Percentiles rank a stretch among this genome's conserved stretches.
phyloP scores from a whole-genome alignment of 2,329 filamentous ascomycete genomes.

The Pyrenophora graminea region DNA sequence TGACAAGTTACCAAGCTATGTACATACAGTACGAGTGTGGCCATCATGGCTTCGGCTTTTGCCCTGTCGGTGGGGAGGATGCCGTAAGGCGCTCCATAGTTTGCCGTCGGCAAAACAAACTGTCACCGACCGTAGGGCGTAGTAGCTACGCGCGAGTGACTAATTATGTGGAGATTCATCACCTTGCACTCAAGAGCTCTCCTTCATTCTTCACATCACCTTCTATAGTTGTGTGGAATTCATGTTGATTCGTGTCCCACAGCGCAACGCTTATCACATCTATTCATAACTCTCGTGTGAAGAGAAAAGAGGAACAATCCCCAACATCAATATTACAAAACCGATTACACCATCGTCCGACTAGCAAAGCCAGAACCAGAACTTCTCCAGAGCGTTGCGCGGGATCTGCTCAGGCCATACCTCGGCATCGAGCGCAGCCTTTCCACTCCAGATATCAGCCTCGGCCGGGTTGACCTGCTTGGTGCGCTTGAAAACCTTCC shows the following conservation, averaged over 20 bases:
- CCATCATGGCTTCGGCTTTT: no score
- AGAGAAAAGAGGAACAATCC: no score
- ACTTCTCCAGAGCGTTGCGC: conserved; percentile 51
- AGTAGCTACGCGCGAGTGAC: no score
- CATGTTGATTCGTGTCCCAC: neutral
- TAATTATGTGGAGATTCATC: neutral
- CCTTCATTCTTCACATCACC: no score
- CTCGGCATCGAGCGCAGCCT: conserved; percentile 53
- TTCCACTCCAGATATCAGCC: conserved; percentile 54
- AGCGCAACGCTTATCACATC: neutral
- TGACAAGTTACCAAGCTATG: no score
- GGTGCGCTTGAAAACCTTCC: conserved; percentile 69
- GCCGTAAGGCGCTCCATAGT: no score
- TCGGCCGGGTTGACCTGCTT: conserved; percentile 50
- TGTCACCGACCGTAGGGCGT: no score
- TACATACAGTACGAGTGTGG: no score
- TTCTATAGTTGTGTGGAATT: no score
- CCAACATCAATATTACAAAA: neutral
- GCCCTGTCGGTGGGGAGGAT: no score
- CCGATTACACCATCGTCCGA: neutral
- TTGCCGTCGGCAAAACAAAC: no score
- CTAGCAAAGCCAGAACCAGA: conserved; percentile 56
- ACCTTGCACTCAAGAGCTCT: no score
- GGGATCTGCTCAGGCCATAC: conserved; percentile 51
- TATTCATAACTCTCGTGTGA: neutral